Evolutionary conservation across 805 yeast genomes (phyloP), one percentile per base, ranked within the genome.

Genomic region (Candida pini): DNA sequence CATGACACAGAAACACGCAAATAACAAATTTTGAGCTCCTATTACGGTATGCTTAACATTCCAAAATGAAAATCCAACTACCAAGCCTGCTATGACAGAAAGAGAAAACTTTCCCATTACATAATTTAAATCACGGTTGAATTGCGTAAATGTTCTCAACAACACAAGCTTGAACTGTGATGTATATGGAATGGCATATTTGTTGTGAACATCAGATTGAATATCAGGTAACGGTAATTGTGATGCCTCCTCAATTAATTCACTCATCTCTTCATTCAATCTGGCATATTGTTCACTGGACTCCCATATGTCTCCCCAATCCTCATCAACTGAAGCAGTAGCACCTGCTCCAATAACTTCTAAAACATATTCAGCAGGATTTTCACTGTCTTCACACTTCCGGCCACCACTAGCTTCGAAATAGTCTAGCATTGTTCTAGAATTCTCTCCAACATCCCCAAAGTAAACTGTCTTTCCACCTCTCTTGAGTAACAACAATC

Each of bases 311-410:
- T 77, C 76, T 54, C 69, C 66, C 78, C 83, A 82, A 56, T 82
- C 81, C 38, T 68, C 69, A 28, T 56, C 52, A 25, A 73, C 73
- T 35, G 66, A 58, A n/a, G n/a, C n/a, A n/a, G n/a, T n/a, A n/a
- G n/a, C n/a, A n/a, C n/a, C n/a, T n/a, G n/a, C n/a, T 46, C 90
- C 90, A 55, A 82, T 79, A 49, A 78, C 77, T 42, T 78, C 76
- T 49, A 81, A 63, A 58, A 80, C 78, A 63, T 80, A 81, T 58
- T 80, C 88, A 34, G 87, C 88, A 33, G 88, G 88, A 43, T 81
- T 81, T 38, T 77, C 86, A 31, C 68, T 64, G 7, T 57, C 60
- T 35, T 69, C 73, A 66, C 90, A 82, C 35, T 71, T 66, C 38
- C 75, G 73, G 35, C 90, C 89, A 30, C 94, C 72, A 43, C 67